phyloP scores from a whole-genome alignment of 305 asterid genomes.

The Fraxinus ornus region DNA sequence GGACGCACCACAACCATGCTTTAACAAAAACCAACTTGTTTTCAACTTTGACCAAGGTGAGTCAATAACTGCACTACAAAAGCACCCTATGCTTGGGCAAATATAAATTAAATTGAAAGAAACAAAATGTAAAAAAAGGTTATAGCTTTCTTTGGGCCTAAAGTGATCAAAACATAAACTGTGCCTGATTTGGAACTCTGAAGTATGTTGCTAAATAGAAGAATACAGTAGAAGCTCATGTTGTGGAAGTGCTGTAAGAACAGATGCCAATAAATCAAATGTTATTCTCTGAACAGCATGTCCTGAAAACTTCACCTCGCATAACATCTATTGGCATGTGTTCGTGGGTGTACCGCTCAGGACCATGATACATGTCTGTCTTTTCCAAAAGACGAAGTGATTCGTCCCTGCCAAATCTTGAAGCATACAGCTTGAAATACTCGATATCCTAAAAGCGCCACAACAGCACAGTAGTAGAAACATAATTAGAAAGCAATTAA shows the following conservation, averaged over 20 bases:
- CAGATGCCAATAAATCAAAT: conserved; percentile 12
- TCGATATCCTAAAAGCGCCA: conserved; percentile 63
- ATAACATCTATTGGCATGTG: conserved; percentile 79
- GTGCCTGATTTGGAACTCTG: neutral
- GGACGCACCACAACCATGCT: neutral
- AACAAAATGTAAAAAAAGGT: neutral
- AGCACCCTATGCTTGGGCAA: neutral
- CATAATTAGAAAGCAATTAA: neutral
- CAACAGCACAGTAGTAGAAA: conserved; percentile 4
- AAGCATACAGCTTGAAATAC: conserved; percentile 78
- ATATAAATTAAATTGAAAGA: neutral
- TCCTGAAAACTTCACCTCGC: conserved; percentile 88
- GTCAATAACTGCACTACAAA: neutral
- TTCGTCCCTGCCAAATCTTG: conserved; percentile 86
- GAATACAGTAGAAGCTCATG: neutral
- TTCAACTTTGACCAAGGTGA: neutral
- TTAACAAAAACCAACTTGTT: neutral
- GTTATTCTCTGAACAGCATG: conserved; percentile 54
- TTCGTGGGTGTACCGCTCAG: conserved; percentile 81
- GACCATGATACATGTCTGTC: conserved; percentile 85
- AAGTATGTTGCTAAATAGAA: neutral
- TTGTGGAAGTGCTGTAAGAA: neutral
- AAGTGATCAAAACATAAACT: neutral
- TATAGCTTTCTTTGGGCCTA: neutral
- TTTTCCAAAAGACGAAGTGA: conserved; percentile 74